Evolutionary conservation across 768 basidiomycete species (phyloP).

Genomic region (Rubroboletus satanas): DNA sequence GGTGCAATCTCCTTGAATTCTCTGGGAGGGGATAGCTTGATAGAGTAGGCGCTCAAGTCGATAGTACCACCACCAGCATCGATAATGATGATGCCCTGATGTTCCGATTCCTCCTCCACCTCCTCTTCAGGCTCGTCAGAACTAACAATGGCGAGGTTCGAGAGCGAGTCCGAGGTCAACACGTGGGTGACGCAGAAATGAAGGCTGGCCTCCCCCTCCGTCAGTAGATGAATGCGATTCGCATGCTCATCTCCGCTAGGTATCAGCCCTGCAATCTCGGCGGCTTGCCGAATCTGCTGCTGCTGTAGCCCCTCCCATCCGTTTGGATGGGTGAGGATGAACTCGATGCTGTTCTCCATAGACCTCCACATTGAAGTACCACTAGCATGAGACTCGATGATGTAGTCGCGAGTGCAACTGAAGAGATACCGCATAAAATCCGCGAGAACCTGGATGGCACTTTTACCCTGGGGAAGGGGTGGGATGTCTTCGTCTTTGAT

Average conservation of each 20-base stretch:
- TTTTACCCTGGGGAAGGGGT: conserved; percentile 21
- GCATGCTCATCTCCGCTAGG: conserved; percentile 10
- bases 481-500: conserved; percentile 20
- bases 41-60: conserved; percentile 37
- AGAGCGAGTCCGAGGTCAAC: conserved; percentile 31
- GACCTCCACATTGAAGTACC: conserved; percentile 25
- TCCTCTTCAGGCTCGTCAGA: neutral
- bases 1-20: conserved; percentile 36
- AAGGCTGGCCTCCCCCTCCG: conserved; percentile 27
- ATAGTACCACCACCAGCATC: conserved; percentile 44
- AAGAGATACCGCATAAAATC: conserved; percentile 31
- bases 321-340: conserved; percentile 31
- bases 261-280: conserved; percentile 22
- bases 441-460: conserved; percentile 18
- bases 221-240: conserved; percentile 24
- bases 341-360: conserved; percentile 20
- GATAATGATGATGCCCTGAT: conserved; percentile 38
- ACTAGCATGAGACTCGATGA: conserved; percentile 27
- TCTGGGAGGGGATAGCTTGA: conserved; percentile 17
- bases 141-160: neutral
- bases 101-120: conserved; percentile 21
- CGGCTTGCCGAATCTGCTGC: conserved; percentile 26
- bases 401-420: conserved; percentile 18
- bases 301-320: conserved; percentile 33
- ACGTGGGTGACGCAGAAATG: conserved; percentile 43